phyloP scores from a whole-genome alignment of 2,329 filamentous ascomycete genomes.

The Diaporthe sp. region DNA sequence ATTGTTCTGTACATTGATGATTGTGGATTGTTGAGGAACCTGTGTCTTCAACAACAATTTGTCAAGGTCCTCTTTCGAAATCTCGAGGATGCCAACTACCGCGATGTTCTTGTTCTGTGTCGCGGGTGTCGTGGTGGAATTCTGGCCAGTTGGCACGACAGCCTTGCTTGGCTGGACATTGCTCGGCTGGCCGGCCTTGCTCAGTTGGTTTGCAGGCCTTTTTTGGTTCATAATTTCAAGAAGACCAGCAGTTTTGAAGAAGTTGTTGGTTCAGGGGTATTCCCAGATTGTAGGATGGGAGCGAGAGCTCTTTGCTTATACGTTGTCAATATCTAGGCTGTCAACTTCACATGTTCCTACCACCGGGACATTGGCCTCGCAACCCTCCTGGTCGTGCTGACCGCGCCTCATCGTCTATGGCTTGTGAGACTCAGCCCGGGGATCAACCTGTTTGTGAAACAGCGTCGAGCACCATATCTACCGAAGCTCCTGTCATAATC shows the following conservation, averaged over 20 bases:
- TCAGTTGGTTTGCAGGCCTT: background rate
- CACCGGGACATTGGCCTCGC: background rate
- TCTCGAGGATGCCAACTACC: background rate
- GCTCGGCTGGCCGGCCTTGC: background rate
- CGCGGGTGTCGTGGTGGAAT: background rate
- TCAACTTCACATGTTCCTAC: background rate
- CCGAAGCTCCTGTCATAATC: background rate
- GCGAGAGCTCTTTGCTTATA: conserved; percentile 7
- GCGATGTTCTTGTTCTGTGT: background rate
- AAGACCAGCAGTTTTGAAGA: background rate
- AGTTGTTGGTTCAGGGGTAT: background rate
- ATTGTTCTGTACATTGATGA: background rate
- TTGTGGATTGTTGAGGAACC: background rate
- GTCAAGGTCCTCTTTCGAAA: background rate
- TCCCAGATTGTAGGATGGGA: too few relatives aligned
- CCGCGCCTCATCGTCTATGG: background rate
- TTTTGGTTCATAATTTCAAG: background rate
- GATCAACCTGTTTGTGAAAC: conserved; percentile 5
- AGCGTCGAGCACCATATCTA: background rate
- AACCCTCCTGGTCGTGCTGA: background rate
- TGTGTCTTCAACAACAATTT: background rate
- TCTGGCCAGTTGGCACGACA: background rate
- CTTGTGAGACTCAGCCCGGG: background rate
- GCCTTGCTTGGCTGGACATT: background rate
- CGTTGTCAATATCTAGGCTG: background rate